Conservation (phyloP, 805 yeast species). For the Starmera pachycereana region DNA sequence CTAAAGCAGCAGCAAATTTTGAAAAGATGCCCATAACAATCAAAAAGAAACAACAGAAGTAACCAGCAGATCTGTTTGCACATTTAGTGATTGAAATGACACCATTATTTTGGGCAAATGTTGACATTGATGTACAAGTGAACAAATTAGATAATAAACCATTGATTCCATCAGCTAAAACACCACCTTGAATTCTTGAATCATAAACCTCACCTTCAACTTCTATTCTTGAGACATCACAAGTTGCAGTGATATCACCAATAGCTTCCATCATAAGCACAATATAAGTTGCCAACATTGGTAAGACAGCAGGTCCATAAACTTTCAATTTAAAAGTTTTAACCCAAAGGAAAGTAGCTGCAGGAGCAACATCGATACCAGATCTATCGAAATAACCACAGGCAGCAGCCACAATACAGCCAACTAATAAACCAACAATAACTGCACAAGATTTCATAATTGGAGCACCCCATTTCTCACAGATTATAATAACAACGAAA, state of each 20-base stretch:
- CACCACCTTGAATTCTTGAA: conserved; percentile 86
- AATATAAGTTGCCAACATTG: conserved; percentile 73
- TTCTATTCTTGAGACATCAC: conserved; percentile 79
- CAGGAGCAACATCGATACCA: conserved; percentile 62
- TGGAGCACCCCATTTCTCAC: conserved; percentile 88
- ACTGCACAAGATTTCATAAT: conserved; percentile 93
- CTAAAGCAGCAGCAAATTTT: conserved; percentile 83
- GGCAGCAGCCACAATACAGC: conserved; percentile 90
- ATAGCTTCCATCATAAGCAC: conserved; percentile 87
- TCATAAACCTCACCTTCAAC: conserved; percentile 79
- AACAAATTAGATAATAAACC: conserved; percentile 67
- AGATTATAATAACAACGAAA: conserved; percentile 57
- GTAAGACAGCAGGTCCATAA: conserved; percentile 81
- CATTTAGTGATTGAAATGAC: conserved; percentile 88
- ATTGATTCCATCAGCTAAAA: conserved; percentile 79
- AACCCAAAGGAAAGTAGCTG: conserved; percentile 79
- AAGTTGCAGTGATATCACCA: conserved; percentile 91
- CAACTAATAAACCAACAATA: conserved; percentile 71
- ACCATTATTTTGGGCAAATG: conserved; percentile 94
- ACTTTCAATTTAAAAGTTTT: conserved; percentile 68
- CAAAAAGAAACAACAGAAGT: conserved; percentile 72
- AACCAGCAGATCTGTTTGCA: conserved; percentile 76
- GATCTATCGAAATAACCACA: conserved; percentile 64
- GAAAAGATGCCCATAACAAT: conserved; percentile 81
- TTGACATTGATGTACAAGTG: conserved; percentile 84